A percentile compares a stretch with the other conserved stretches of the same genome.
Evolutionary conservation across 2,329 filamentous ascomycete species (phyloP).

Genomic region (Cladosporium cucumerinum): DNA sequence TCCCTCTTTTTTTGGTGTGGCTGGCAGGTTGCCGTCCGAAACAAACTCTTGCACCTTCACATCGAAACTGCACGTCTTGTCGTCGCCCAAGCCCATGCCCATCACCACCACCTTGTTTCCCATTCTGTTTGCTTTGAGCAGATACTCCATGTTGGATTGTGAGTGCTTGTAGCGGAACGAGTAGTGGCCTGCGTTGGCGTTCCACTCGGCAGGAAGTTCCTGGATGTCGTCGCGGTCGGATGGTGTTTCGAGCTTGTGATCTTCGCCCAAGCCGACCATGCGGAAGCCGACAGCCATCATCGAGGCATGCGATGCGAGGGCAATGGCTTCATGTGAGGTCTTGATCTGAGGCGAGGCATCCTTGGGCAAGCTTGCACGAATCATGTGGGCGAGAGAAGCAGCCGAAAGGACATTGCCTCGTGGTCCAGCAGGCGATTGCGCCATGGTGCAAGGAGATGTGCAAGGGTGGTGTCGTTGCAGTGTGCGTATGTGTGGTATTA

Average conservation of each 20-base stretch:
- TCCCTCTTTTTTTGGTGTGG: conserved; percentile 35
- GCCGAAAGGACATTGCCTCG: conserved; percentile 44
- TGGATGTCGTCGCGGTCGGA: conserved; percentile 46
- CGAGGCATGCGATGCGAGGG: conserved; percentile 78
- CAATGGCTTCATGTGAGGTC: conserved; percentile 75
- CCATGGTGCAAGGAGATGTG: background rate
- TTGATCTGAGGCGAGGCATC: conserved; percentile 49
- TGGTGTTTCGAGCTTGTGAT: conserved; percentile 57
- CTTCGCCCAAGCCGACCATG: conserved; percentile 79
- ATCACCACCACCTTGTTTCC: conserved; percentile 81
- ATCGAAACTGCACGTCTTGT: conserved; percentile 77
- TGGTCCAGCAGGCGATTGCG: conserved; percentile 4
- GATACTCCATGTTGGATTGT: conserved; percentile 79
- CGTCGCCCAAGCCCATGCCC: conserved; percentile 73
- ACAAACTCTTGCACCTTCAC: conserved; percentile 72
- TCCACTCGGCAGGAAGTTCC: conserved; percentile 76
- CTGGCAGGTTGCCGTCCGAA: conserved; percentile 57
- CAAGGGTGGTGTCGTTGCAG: background rate
- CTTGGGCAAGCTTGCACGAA: conserved; percentile 44
- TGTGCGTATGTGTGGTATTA: background rate
- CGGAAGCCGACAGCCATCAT: conserved; percentile 78
- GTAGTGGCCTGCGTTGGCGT: conserved; percentile 65
- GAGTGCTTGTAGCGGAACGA: conserved; percentile 83
- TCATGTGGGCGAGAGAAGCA: conserved; percentile 41
- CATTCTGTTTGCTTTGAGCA: conserved; percentile 77